A percentile compares a stretch with the other conserved stretches of the same genome.
These are phyloP conservation scores for Tylopilus plumbeoviolaceoides DNA, from an alignment of 768 basidiomycete species.

Conservation along the genomic window DNA sequence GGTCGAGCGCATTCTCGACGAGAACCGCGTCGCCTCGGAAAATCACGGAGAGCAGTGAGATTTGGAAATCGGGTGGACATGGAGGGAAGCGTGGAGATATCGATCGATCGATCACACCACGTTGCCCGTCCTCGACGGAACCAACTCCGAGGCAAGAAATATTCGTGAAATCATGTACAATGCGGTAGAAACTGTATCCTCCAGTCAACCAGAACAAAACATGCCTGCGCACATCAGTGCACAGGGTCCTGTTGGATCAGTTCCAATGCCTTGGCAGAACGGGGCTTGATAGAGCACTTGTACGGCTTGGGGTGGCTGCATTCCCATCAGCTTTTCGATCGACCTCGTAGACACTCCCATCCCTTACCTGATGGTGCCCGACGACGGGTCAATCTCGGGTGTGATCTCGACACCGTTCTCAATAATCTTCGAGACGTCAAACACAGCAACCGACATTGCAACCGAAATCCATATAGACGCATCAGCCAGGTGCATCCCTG, in stretches of 20 bases:
- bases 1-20: constrained; percentile 43
- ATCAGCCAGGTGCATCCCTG: constrained; percentile 51
- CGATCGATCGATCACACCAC: constrained; percentile 4
- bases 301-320: constrained; percentile 58
- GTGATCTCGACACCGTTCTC: constrained; percentile 46
- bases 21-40: constrained; percentile 20
- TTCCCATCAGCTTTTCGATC: neutral
- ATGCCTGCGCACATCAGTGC: constrained; percentile 9
- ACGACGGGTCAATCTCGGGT: constrained; percentile 54
- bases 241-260: constrained; percentile 46
- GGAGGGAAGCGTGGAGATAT: neutral
- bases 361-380: constrained; percentile 59
- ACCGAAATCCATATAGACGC: constrained; percentile 44
- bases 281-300: constrained; percentile 56
- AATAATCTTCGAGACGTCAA: constrained; percentile 43
- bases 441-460: constrained; percentile 43
- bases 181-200: neutral
- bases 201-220: neutral
- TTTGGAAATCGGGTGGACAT: neutral
- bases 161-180: neutral
- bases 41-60: neutral
- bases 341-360: neutral
- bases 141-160: constrained; percentile 9
- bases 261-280: constrained; percentile 52
- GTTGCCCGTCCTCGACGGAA: constrained; percentile 3